phyloP scores from a whole-genome alignment of 2,329 filamentous ascomycete species.

The Trichophyton mentagrophytes region DNA sequence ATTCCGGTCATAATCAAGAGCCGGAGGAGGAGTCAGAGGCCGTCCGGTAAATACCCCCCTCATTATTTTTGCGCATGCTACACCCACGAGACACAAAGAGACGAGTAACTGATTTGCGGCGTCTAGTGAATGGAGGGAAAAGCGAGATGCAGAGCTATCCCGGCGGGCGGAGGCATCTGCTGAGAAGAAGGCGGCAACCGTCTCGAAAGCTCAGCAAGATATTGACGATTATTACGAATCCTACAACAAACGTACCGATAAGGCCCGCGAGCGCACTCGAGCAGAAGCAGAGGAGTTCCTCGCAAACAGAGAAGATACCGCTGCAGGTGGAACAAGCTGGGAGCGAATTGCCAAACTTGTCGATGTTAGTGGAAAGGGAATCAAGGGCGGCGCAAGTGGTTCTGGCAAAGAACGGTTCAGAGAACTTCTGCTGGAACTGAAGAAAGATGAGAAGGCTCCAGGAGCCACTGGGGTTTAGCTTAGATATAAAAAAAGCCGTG shows the following conservation, averaged over 20 bases:
- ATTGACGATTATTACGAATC: constrained; percentile 99
- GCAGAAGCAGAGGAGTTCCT: constrained; percentile 91
- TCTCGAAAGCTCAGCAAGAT: constrained; percentile 80
- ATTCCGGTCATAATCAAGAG: constrained; percentile 39
- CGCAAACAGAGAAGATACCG: constrained; percentile 76
- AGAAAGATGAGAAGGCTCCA: constrained; percentile 83
- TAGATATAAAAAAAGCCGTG: not conserved
- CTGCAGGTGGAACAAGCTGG: constrained; percentile 92
- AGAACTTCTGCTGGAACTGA: constrained; percentile 71
- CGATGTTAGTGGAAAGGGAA: constrained; percentile 89
- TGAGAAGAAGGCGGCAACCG: constrained; percentile 68
- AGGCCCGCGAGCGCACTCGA: constrained; percentile 73
- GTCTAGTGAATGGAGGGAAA: constrained; percentile 69
- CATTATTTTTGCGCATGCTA: not conserved
- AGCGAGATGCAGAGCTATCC: constrained; percentile 66
- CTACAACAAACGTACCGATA: constrained; percentile 97
- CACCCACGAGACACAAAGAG: not conserved
- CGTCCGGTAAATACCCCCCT: constrained; percentile 43
- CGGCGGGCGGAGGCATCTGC: constrained; percentile 77
- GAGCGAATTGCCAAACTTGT: constrained; percentile 95
- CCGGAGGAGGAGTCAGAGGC: constrained; percentile 76
- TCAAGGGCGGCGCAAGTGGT: constrained; percentile 71
- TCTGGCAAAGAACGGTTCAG: constrained; percentile 95
- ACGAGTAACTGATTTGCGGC: not conserved
- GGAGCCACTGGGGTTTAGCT: constrained; percentile 40